A percentile compares a stretch with the other conserved stretches of the same genome.
Conservation (phyloP, 352 stramenopile species). For the Phytophthora meadii region DNA sequence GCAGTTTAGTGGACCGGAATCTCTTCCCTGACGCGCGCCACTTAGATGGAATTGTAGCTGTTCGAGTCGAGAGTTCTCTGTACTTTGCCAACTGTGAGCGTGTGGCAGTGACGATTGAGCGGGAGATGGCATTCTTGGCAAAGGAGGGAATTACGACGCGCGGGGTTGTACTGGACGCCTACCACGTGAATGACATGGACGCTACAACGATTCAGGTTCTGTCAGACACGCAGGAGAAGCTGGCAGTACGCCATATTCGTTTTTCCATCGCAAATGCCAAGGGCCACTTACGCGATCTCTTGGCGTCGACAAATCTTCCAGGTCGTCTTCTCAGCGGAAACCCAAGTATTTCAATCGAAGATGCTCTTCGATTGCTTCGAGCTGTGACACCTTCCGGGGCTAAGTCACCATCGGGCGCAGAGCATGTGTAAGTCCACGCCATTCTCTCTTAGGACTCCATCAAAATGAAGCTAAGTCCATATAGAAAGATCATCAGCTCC, state of each 20-base stretch:
- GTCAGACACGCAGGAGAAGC: background rate
- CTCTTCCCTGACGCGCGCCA: too few species aligned
- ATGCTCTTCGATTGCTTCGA: background rate
- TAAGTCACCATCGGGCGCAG: background rate
- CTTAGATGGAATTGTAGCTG: background rate
- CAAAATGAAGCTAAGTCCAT: too few species aligned
- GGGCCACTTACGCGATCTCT: background rate
- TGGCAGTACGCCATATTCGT: background rate
- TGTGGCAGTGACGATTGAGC: background rate
- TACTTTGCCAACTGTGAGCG: background rate
- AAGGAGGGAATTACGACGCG: background rate
- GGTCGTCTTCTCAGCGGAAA: background rate
- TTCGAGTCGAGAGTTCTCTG: background rate
- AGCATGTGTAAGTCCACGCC: background rate
- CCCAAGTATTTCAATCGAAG: background rate
- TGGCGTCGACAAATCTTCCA: background rate
- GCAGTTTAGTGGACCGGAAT: background rate
- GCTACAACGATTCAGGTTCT: background rate
- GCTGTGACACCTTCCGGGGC: background rate
- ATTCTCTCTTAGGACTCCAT: too few species aligned
- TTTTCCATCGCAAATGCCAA: background rate
- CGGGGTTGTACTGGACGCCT: background rate
- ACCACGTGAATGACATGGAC: slow-evolving; percentile 1
- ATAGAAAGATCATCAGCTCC: too few species aligned
- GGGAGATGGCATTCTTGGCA: background rate